Evolutionary conservation across 768 basidiomycete genomes (phyloP).

Genomic region (Suillus occidentalis): DNA sequence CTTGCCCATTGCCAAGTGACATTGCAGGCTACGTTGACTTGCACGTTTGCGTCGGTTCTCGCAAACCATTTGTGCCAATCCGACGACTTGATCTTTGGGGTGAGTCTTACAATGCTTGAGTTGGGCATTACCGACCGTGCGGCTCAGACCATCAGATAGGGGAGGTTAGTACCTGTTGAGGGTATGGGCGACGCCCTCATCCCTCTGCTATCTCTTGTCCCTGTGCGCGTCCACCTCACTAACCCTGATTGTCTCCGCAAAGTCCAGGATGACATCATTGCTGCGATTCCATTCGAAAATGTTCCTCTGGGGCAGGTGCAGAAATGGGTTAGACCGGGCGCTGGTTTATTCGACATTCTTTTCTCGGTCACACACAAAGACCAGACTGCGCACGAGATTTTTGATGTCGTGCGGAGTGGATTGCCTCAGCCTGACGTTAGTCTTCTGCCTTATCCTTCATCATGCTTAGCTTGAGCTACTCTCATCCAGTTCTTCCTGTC

Average conservation of each 20-base stretch:
- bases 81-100: constrained; percentile 33
- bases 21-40: constrained; percentile 31
- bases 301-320: constrained; percentile 31
- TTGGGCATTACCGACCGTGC: not conserved
- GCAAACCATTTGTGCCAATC: constrained; percentile 21
- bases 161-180: constrained; percentile 28
- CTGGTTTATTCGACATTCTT: constrained; percentile 29
- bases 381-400: constrained; percentile 16
- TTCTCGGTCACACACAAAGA: constrained; percentile 32
- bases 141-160: constrained; percentile 31
- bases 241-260: constrained; percentile 17
- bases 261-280: constrained; percentile 29
- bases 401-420: constrained; percentile 29
- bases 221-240: constrained; percentile 24
- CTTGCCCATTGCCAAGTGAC: constrained; percentile 27
- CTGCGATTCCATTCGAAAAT: constrained; percentile 29
- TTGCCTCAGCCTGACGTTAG: constrained; percentile 34
- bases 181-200: constrained; percentile 22
- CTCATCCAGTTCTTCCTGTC: constrained; percentile 23
- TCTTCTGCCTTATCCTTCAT: not conserved
- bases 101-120: constrained; percentile 16
- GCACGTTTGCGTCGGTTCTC: constrained; percentile 29
- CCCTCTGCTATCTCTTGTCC: constrained; percentile 31
- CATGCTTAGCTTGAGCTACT: not conserved
- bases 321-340: constrained; percentile 28